Evolutionary conservation across 2,329 filamentous ascomycete genomes (phyloP).

Genomic region (Fusarium globosum): DNA sequence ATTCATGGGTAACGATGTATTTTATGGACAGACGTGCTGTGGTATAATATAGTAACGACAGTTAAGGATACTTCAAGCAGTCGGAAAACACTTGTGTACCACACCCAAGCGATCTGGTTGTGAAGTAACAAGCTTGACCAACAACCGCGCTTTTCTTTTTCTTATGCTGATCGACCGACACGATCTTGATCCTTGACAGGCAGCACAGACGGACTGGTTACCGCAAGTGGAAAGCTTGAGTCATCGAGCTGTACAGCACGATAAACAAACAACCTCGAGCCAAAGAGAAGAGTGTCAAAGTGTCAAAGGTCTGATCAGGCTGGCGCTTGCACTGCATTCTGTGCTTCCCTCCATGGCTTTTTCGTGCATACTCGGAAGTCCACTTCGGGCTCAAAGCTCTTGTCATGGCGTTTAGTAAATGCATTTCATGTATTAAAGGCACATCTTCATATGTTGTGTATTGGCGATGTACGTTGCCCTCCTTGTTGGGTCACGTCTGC

Average conservation of each 20-base stretch:
- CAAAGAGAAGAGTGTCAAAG: slow-evolving; percentile 13
- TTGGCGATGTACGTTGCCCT: not conserved
- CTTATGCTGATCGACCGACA: slow-evolving; percentile 26
- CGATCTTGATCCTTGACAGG: slow-evolving; percentile 25
- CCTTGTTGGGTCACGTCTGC: slow-evolving; percentile 7
- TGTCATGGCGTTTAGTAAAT: not conserved
- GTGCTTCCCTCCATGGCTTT: slow-evolving; percentile 6
- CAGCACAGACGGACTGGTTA: slow-evolving; percentile 22
- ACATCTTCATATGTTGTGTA: not conserved
- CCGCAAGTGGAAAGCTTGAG: slow-evolving; percentile 26
- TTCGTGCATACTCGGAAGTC: not conserved
- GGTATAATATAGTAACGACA: not conserved
- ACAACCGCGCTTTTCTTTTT: slow-evolving; percentile 31
- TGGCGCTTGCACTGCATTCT: slow-evolving; percentile 43
- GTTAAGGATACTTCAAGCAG: not conserved
- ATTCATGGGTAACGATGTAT: not conserved
- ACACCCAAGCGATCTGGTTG: slow-evolving; percentile 19
- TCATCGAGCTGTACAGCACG: slow-evolving; percentile 18
- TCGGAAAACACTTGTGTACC: slow-evolving; percentile 12
- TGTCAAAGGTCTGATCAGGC: slow-evolving; percentile 21
- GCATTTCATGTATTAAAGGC: not conserved
- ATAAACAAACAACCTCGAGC: slow-evolving; percentile 33
- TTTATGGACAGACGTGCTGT: not conserved
- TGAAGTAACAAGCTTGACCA: slow-evolving; percentile 18
- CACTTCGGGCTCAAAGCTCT: not conserved